Base-by-base conservation (phyloP, 2,329 filamentous ascomycete genomes). In the Westerdykella aurantiaca region DNA sequence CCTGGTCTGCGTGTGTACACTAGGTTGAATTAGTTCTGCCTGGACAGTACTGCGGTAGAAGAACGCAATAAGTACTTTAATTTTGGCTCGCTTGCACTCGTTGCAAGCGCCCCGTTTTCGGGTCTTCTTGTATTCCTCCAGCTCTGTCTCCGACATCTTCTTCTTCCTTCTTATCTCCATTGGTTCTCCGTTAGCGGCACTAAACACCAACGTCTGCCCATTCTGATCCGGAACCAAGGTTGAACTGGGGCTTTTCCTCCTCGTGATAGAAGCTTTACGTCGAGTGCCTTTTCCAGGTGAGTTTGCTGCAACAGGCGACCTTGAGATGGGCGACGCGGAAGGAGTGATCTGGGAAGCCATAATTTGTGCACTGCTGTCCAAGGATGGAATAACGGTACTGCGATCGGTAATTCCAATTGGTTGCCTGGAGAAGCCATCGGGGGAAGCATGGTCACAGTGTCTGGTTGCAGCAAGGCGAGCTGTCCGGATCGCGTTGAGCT, bases 71-170 rank as follows among this genome's bases (percentile, higher is more conserved):
- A 42, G 16, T 50, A 60, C 60, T 50, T 51, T 62, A 39, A 45
- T 57, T 45, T 63, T 63, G 18, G 51, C 49, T 13, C 46, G 52
- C 33, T 49, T 57, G 33, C 60, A 63, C 13, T 50, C 53, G 6
- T 46, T 37, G 42, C 60, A 63, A 33, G 60, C 60, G 13, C 59
- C 59, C n/a, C 52, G 34, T 34, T 51, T 55, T 35, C 60, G 52
- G 2, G 51, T 62, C 14, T 52, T 44, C 35, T 55, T 61, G 44
- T 63, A 63, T 1, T 48, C 52, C 1, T 31, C 37, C 13, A 50
- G 51, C 39, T 63, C 60, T 34, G 56, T 43, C 1, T 41, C 11
- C 1, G 57, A 60, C 59, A 63, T 63, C 37, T 51, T 58, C 23
- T 56, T 49, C 31, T 57, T 61, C 4, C 48, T 60, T 35, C 53